Evolutionary conservation across 2,329 filamentous ascomycete genomes (phyloP).

Genomic region (Cercospora beticola): DNA sequence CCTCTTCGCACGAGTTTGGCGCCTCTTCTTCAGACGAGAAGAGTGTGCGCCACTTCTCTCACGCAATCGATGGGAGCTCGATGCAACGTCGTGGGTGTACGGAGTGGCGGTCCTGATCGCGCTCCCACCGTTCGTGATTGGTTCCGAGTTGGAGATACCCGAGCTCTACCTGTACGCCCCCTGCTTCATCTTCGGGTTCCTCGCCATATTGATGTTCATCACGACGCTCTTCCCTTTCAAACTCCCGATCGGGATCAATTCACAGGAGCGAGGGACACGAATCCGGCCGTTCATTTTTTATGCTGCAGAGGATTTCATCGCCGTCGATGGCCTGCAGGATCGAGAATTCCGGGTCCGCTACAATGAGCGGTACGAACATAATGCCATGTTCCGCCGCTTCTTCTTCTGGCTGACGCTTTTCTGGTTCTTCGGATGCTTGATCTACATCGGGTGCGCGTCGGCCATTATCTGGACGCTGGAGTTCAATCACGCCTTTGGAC

Average conservation of each 20-base stretch:
- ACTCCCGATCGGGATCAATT: constrained; percentile 37
- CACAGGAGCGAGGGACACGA: constrained; percentile 31
- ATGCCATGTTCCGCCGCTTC: constrained; percentile 33
- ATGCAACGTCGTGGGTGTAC: constrained; percentile 38
- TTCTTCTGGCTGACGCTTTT: constrained; percentile 34
- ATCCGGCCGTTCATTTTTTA: constrained; percentile 38
- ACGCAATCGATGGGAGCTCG: constrained; percentile 34
- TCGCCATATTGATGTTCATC: constrained; percentile 34
- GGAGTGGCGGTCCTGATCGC: constrained; percentile 34
- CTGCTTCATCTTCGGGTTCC: constrained; percentile 35
- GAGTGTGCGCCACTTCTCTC: constrained; percentile 35
- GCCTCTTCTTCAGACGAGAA: constrained; percentile 32
- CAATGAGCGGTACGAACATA: constrained; percentile 36
- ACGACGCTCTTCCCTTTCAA: constrained; percentile 34
- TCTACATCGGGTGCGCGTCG: constrained; percentile 34
- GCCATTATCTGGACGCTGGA: constrained; percentile 36
- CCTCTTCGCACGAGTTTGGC: constrained; percentile 31
- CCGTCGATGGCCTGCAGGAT: constrained; percentile 36
- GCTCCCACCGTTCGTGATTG: constrained; percentile 34
- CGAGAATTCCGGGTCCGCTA: constrained; percentile 36
- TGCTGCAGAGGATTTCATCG: constrained; percentile 38
- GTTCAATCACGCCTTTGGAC: constrained; percentile 36
- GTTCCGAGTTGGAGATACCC: constrained; percentile 30
- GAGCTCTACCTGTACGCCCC: constrained; percentile 36
- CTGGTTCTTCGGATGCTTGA: constrained; percentile 33